Percentiles rank a stretch among this genome's conserved stretches.
phyloP scores from a whole-genome alignment of 805 yeast genomes.

The Wickerhamiella sergipiensis region DNA sequence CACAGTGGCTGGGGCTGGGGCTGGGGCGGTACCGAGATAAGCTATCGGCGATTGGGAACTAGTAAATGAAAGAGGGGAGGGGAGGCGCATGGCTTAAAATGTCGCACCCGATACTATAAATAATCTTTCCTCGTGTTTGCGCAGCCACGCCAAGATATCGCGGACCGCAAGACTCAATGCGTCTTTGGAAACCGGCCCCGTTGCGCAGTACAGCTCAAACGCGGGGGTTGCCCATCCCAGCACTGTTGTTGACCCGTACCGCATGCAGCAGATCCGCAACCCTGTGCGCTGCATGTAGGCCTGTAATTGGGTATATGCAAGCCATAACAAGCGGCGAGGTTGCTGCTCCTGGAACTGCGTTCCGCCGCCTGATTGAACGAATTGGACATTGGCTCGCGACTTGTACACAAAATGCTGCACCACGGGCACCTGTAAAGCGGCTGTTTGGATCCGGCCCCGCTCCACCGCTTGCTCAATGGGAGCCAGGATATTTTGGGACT shows the following conservation, averaged over 20 bases:
- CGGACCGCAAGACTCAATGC: slow-evolving; percentile 48
- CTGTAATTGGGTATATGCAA: slow-evolving; percentile 26
- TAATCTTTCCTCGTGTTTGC: slow-evolving; percentile 50
- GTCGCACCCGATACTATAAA: slow-evolving; percentile 66
- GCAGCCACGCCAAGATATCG: slow-evolving; percentile 62
- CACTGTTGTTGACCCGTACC: slow-evolving; percentile 16
- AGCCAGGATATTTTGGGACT: slow-evolving; percentile 25
- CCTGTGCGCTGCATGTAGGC: slow-evolving; percentile 22
- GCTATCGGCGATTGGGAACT: background rate
- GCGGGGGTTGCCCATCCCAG: slow-evolving; percentile 43
- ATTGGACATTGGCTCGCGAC: slow-evolving; percentile 54
- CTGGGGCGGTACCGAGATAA: background rate
- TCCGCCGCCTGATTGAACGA: slow-evolving; percentile 32
- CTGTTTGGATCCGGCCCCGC: slow-evolving; percentile 31
- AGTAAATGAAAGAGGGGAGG: background rate
- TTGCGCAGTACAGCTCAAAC: slow-evolving; percentile 49
- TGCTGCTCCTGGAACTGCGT: slow-evolving; percentile 18
- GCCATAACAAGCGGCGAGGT: slow-evolving; percentile 4
- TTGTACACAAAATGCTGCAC: slow-evolving; percentile 75
- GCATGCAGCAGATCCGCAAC: slow-evolving; percentile 18
- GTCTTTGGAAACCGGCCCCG: slow-evolving; percentile 45
- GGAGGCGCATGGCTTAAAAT: slow-evolving; percentile 25
- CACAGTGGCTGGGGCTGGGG: background rate
- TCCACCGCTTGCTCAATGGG: slow-evolving; percentile 28
- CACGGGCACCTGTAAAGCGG: slow-evolving; percentile 40